Evolutionary conservation across 1,284 basidiomycete species (phyloP).

Genomic region (Lentinula novae-zelandiae): DNA sequence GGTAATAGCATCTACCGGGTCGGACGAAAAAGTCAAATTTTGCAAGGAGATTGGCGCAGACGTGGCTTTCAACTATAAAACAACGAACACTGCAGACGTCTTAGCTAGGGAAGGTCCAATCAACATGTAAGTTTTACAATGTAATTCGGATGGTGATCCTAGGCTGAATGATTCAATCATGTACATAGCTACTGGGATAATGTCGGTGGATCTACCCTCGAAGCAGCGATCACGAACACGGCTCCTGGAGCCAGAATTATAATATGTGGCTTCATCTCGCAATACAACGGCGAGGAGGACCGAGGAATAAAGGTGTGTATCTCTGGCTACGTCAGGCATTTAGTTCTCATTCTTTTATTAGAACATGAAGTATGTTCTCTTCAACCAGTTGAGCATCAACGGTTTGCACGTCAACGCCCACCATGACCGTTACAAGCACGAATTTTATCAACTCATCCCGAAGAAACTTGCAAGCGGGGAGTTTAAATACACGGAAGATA

Average conservation of each 20-base stretch:
- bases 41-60: constrained; percentile 66
- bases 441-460: constrained; percentile 47
- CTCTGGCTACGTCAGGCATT: background rate
- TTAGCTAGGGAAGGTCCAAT: constrained; percentile 58
- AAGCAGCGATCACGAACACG: constrained; percentile 20
- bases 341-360: constrained; percentile 12
- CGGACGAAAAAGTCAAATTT: constrained; percentile 64
- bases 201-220: constrained; percentile 24
- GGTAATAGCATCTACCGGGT: constrained; percentile 73
- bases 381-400: constrained; percentile 45
- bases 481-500: constrained; percentile 44
- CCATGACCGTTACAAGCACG: constrained; percentile 31
- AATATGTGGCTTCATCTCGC: constrained; percentile 11
- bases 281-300: constrained; percentile 1
- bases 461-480: constrained; percentile 40
- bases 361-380: constrained; percentile 31
- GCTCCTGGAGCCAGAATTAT: constrained; percentile 14
- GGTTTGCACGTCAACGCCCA: constrained; percentile 57
- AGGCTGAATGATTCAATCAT: too few species aligned
- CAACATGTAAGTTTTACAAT: constrained; percentile 37
- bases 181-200: constrained; percentile 21
- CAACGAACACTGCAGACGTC: constrained; percentile 41
- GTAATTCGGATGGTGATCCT: background rate
- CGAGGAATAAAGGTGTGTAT: constrained; percentile 27
- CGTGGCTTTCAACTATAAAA: constrained; percentile 76